A percentile compares a stretch with the other conserved stretches of the same genome.
These are phyloP conservation scores for Ceriops tagal DNA, from an alignment of 345 rosid species.

Conservation along the genomic window DNA sequence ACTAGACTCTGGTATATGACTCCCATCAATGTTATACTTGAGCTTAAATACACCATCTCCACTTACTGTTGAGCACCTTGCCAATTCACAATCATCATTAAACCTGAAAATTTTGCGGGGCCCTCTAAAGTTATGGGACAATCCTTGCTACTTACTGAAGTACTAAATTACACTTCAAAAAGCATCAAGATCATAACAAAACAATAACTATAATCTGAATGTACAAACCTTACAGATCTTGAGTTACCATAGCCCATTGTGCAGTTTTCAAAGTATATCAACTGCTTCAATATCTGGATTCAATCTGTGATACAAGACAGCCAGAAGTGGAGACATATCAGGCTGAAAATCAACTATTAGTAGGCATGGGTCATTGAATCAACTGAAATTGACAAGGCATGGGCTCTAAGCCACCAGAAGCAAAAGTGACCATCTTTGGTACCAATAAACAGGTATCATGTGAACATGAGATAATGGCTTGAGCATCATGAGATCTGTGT, in stretches of 20 bases:
- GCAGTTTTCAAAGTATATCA: neutral
- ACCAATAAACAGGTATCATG: constrained; percentile 23
- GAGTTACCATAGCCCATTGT: constrained; percentile 42
- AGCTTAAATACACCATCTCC: constrained; percentile 39
- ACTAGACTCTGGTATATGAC: constrained; percentile 34
- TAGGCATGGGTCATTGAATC: neutral
- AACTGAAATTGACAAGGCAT: constrained; percentile 21
- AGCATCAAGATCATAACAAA: neutral
- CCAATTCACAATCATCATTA: constrained; percentile 49
- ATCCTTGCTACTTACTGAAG: neutral
- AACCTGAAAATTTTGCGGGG: constrained; percentile 37
- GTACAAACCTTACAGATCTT: constrained; percentile 69
- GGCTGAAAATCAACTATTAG: constrained; percentile 3
- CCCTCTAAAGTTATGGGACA: constrained; percentile 4
- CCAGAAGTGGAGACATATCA: neutral
- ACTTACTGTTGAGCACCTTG: constrained; percentile 36
- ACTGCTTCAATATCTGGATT: constrained; percentile 6
- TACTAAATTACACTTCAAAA: neutral
- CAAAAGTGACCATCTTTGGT: neutral
- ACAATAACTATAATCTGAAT: neutral
- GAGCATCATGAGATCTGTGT: neutral
- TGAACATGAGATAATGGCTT: constrained; percentile 13
- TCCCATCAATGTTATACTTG: constrained; percentile 48
- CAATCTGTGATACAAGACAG: constrained; percentile 1
- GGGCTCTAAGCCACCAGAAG: constrained; percentile 23